Evolutionary conservation across 495 filamentous ascomycete genomes (phyloP), one percentile per base, ranked within the genome.

Genomic region (Penicillium subrubescens): DNA sequence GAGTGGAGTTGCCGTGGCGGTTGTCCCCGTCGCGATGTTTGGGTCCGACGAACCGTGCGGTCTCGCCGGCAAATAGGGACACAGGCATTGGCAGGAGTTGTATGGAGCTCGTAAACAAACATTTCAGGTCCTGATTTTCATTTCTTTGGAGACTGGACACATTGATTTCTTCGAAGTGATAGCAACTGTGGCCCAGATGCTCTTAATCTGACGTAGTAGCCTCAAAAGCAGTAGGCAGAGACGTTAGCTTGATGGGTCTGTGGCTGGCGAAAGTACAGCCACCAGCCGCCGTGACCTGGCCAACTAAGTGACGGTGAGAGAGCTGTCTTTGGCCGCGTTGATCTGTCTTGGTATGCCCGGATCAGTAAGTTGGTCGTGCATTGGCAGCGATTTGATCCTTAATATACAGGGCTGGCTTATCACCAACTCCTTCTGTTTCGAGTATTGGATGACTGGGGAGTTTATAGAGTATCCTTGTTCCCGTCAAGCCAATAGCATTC

Each of bases 211-310:
- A 23, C 29, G 31, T 34, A 34, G 52, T 34, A 33, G 31, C 31
- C 33, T 17, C 0, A 8, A 17, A 53, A 2, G 17, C 21, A n/a
- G 23, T n/a, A 61, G 58, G 19, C 11, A 39, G 44, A 60, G 33
- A 61, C 59, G 59, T 61, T 51, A 27, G 35, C 29, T 25, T 25
- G 14, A 64, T 59, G 56, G 56, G 62, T 35, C 62, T 44, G 62
- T 64, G 62, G 62, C 46, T 64, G 55, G 17, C 44, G 15, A 35
- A 55, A 55, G 52, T 33, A 35, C 52, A 34, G 48, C 44, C 25
- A 48, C 56, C 2, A 51, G 48, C 19, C n/a, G 58, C 19, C 19
- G 43, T 46, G 43, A 10, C 43, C 43, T 23, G 43, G 43, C 10
- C 43, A 46, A 46, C 19, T 5, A 11, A 11, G 21, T 46, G 43